Evolutionary conservation across 768 basidiomycete species (phyloP).

Genomic region (Amanita exitialis): DNA sequence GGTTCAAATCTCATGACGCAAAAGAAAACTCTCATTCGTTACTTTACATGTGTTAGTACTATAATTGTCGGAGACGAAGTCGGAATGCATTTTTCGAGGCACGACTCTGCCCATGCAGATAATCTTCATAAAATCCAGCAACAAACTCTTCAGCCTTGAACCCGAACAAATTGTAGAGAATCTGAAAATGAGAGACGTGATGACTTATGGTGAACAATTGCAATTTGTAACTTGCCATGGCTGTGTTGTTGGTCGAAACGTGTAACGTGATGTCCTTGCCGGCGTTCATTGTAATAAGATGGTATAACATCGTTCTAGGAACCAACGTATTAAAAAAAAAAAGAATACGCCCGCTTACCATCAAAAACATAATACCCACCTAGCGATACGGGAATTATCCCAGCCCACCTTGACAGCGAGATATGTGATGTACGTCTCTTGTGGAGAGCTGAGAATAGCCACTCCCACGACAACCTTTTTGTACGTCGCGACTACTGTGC

Average conservation of each 20-base stretch:
- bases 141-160: slow-evolving; percentile 85
- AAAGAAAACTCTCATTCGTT: too few species aligned
- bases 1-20: too few species aligned
- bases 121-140: slow-evolving; percentile 72
- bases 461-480: slow-evolving; percentile 64
- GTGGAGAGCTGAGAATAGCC: slow-evolving; percentile 68
- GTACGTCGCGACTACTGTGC: slow-evolving; percentile 69
- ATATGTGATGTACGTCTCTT: slow-evolving; percentile 78
- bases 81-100: slow-evolving; percentile 77
- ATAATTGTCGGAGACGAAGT: slow-evolving; percentile 53
- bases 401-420: slow-evolving; percentile 71
- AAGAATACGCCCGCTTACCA: slow-evolving; percentile 3
- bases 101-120: slow-evolving; percentile 58
- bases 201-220: not conserved
- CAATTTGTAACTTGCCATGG: slow-evolving; percentile 55
- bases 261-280: slow-evolving; percentile 74
- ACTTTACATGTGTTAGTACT: too few species aligned
- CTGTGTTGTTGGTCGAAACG: slow-evolving; percentile 73
- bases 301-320: slow-evolving; percentile 68
- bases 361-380: slow-evolving; percentile 30
- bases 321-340: slow-evolving; percentile 5
- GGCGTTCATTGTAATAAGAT: slow-evolving; percentile 60
- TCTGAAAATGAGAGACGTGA: slow-evolving; percentile 23
- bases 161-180: slow-evolving; percentile 78
- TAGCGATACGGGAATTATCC: slow-evolving; percentile 76